Base-by-base conservation (phyloP, 345 rosid genomes). In the Brassica cretica region DNA sequence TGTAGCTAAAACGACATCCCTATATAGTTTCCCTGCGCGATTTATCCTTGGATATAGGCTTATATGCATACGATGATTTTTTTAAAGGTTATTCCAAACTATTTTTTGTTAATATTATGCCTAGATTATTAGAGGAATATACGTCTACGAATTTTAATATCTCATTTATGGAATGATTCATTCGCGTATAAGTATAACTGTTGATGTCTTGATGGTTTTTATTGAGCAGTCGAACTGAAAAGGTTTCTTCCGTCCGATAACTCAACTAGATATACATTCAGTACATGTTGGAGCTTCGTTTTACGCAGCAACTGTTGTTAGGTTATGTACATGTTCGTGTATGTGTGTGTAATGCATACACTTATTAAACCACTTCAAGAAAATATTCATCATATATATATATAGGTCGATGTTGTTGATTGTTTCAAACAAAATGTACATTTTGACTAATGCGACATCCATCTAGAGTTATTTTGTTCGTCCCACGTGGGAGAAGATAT, bases 1-100 rank as follows among this genome's bases (percentile, higher is more conserved):
- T 53, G 24, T 53, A 16, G 60, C 60, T 53, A 53, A 59, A 82
- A 86, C 89, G 78, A 86, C 88, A 85, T 86, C 83, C 88, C 80
- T 66, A 18, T 56, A 56, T 58, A 78, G 70, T 79, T 73, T 75
- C 83, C 73, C 41, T 83, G 66, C 30, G 55, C 75, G 79, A 85
- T 88, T 87, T 86, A 89, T 81, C 86, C 70, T 86, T 88, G 86
- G 21, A 65, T 65, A 80, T 84, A 85, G 68, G 72, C 71, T 83
- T 46, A 70, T 46, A 70, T 58, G 32, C 19, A 60, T 64, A 78
- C 73, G 58, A 66, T 78, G 58, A 56, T 66, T 78, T 65, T 37
- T 78, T 76, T 66, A 65, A 72, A 72, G 81, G 76, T 39, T 58
- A 56, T 66, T 39, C 68, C 68, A 1, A 15, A 30, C 25, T 59